Evolutionary conservation across 331 rosid genomes (phyloP), one percentile per base, ranked within the genome.

Genomic region (Telfairia occidentalis): DNA sequence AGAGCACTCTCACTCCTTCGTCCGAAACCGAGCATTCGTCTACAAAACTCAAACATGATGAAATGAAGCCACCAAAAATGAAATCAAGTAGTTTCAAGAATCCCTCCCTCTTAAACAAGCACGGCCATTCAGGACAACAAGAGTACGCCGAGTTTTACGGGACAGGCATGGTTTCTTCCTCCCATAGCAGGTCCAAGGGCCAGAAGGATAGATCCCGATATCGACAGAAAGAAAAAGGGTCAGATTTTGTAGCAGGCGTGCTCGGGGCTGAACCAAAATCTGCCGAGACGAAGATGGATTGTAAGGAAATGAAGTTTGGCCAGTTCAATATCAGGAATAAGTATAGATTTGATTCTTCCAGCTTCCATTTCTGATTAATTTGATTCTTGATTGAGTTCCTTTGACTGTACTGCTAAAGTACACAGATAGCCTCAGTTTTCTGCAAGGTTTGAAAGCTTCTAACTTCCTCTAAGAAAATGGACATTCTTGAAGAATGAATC

Each of bases 11-110:
- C 13, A 72, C 82, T 76, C 84, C 91, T 83, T 59, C 80, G 28
- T 48, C 83, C 1, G 96, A 87, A 83, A 81, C 84, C 73, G 82
- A 90, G 30, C 90, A 78, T 74, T 82, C 85, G 60, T 80, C 84
- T 23, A n/a, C n/a, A n/a, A n/a, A n/a, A 61, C 90, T 88, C 64
- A 87, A 84, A 71, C 86, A 83, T 76, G 75, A 90, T n/a, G 93
- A 91, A 77, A 73, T 81, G 83, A 95, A 90, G 86, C 88, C 96
- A 49, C 87, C 88, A 6, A 94, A 91, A 86, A 49, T 83, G 12
- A 75, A 75, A 43, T 46, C 57, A 70, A 70, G 58, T 18, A 70
- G 74, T 69, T 69, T 26, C 40, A 70, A 70, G 58, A 43, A 45
- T 29, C 74, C 74, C 9, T 67, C 74, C 43, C 74, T 67, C 7